Base-by-base conservation (phyloP, 2,329 filamentous ascomycete genomes). In the Chaetomium strumarium region DNA sequence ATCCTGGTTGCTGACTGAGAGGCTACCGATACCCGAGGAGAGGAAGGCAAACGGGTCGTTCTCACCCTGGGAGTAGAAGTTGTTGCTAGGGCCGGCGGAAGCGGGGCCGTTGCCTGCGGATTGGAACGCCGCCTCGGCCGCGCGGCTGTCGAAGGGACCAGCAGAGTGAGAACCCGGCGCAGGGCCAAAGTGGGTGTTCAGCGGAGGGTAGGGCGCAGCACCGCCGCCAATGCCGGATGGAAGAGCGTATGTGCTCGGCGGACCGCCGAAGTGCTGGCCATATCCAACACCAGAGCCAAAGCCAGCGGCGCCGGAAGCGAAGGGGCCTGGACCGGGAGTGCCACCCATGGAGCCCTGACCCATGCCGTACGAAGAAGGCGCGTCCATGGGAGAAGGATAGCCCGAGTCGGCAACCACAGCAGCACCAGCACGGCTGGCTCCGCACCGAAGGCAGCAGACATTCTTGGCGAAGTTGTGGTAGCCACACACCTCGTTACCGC, bases 381-480 rank as follows among this genome's bases (percentile, higher is more conserved):
- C 84, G 57, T 96, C 90, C 86, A 96, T 95, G 17, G 88, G 85
- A 11, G 89, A 91, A 13, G 89, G 86, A 72, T 93, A 96, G 40
- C 88, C 89, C 37, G 90, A 92, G 69, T 97, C 93, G 30, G 92
- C 92, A 53, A 97, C 90, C 46, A 99, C 88, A 14, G 92, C 91
- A 54, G 93, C 93, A 58, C 88, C 90, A 56, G 92, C 92, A 63
- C 93, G 89, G 69, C 90, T 95, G 49, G 92, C 93, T 68, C 93
- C 93, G 67, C 93, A 99, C 55, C 93, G 88, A 58, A 99, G 82
- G 71, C 93, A 99, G 72, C 90, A 95, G 53, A 97, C 92, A 65
- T 99, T 99, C 81, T 99, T 99, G 57, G 93, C 93, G 68, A 99
- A 99, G 75, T 99, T 99, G 77, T 99, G 93, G 71, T 99, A 99